Percentiles rank a stretch among this genome's conserved stretches.
These are phyloP conservation scores for Citrus sinensis DNA, from an alignment of 345 rosid genomes.

Conservation along the genomic window DVS_A1.0 CM039166.1:13845501-13846000, in stretches of 20 bases:
- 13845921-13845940: constrained; percentile 44
- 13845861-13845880: constrained; percentile 27
- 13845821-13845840: constrained; percentile 10
- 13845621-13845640: constrained; percentile 32
- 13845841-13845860: constrained; percentile 8
- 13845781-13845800: background rate
- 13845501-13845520: background rate
- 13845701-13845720: constrained; percentile 42
- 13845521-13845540: background rate
- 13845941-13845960: background rate
- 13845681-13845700: constrained; percentile 28
- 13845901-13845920: constrained; percentile 32
- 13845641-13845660: constrained; percentile 33
- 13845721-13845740: constrained; percentile 48
- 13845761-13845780: background rate
- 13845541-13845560: constrained; percentile 10
- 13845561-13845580: constrained; percentile 39
- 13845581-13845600: constrained; percentile 23
- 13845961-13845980: background rate
- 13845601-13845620: constrained; percentile 28
- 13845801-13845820: background rate
- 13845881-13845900: constrained; percentile 29
- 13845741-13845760: background rate
- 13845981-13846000: background rate
- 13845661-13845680: constrained; percentile 22